Percentiles rank a stretch among this genome's conserved stretches.
These are phyloP conservation scores for Colletotrichum sp. DNA, from an alignment of 2,329 filamentous ascomycete species.

Conservation along the genomic window DNA sequence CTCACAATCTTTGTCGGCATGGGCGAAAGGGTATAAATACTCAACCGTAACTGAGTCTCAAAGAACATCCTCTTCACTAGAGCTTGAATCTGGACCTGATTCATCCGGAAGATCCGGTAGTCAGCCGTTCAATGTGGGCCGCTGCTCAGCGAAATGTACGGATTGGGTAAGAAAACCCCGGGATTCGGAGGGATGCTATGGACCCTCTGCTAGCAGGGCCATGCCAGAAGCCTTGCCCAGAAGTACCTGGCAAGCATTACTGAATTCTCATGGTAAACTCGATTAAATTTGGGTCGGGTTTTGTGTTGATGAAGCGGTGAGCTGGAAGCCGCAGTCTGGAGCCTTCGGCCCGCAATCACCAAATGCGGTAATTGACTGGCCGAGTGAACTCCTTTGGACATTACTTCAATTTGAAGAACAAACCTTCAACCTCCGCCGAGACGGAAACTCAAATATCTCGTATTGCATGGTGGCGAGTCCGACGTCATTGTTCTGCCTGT, in stretches of 20 bases:
- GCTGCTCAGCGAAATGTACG: not conserved
- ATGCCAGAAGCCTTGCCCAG: not conserved
- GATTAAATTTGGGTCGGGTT: not conserved
- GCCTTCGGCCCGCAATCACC: not conserved
- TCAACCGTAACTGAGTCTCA: not conserved
- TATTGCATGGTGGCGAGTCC: not conserved
- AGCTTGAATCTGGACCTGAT: not conserved
- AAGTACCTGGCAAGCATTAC: not conserved
- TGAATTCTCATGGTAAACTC: not conserved
- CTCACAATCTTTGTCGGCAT: not conserved
- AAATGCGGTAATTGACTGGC: not conserved
- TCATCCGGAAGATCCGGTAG: not conserved
- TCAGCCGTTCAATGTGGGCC: not conserved
- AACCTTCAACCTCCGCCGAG: not conserved
- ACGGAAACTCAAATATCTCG: not conserved
- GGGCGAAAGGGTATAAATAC: not conserved
- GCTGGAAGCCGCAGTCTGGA: not conserved
- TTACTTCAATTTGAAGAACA: not conserved
- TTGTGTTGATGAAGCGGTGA: not conserved
- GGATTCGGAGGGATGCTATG: not conserved
- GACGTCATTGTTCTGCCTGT: not conserved
- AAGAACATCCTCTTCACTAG: not conserved
- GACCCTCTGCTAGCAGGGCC: not conserved
- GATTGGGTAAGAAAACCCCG: not conserved
- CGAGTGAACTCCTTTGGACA: not conserved